Conservation (phyloP, 2,329 filamentous ascomycete species). For the Fusarium pseudonygamai region DNA sequence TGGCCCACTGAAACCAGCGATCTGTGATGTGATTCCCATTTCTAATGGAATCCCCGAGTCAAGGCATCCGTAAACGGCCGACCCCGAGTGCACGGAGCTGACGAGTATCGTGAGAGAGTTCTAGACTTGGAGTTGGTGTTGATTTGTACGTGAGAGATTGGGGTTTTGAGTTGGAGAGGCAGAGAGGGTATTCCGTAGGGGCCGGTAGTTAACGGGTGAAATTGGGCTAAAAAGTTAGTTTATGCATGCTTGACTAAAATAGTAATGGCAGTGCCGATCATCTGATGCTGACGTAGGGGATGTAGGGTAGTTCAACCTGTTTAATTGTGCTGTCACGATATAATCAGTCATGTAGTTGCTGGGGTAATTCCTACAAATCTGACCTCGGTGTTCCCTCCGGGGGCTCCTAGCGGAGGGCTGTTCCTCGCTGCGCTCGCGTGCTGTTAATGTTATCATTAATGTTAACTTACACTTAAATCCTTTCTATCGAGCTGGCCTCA, state of each 20-base stretch:
- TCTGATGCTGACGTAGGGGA: background rate
- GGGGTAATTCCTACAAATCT: background rate
- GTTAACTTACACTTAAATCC: background rate
- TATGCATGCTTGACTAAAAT: background rate
- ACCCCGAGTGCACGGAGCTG: constrained; percentile 9
- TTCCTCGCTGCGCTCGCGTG: background rate
- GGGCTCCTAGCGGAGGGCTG: background rate
- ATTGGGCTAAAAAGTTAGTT: background rate
- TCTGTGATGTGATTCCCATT: constrained; percentile 26
- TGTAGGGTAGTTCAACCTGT: constrained; percentile 1
- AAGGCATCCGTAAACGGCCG: constrained; percentile 20
- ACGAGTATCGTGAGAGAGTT: background rate
- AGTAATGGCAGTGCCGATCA: background rate
- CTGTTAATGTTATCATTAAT: no score
- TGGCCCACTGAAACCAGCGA: constrained; percentile 8
- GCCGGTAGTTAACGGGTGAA: constrained; percentile 7
- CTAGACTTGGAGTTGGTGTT: background rate
- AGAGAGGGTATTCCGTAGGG: background rate
- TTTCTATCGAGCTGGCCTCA: background rate
- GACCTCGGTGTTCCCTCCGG: background rate
- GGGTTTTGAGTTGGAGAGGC: background rate
- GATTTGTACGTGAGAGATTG: background rate
- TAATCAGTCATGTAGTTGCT: no score
- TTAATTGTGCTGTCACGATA: background rate
- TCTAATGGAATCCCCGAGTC: constrained; percentile 29